Evolutionary conservation across 371 early-diverging fungal species (phyloP), one percentile per base, ranked within the genome.

Genomic region (Caulochytrium protostelioides): DNA sequence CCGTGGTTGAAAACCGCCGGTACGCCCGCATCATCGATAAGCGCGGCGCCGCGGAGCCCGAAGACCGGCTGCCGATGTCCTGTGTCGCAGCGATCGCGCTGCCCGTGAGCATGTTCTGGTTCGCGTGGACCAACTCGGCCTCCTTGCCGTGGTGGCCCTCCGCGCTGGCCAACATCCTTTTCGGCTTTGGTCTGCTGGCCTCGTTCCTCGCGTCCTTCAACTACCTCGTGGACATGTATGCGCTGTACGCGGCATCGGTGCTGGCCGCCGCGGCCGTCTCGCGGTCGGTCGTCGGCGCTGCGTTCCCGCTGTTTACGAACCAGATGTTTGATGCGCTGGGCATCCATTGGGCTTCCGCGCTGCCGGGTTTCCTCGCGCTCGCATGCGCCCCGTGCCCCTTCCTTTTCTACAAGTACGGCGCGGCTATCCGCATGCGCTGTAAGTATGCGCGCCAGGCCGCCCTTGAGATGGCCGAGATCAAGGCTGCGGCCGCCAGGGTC

Each of bases 301-400:
- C 57, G 6, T 60, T 60, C 36, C 60, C 60, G 19, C 45, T 60
- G 2, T 60, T 60, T 28, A 49, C 53, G 22, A 34, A 30, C 1
- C 55, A 57, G 34, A 54, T 60, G 55, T 57, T 54, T 29, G 42
- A 43, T 27, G 30, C 46, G n/a, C 29, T 60, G 12, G 47, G 46
- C 17, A 41, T 49, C 22, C 46, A 54, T 35, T 55, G 57, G 61
- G 57, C 57, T 24, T 48, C 52, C 32, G 49, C 60, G 6, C 22
- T 59, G 10, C 37, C 55, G 6, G 61, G 56, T 0, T 60, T 57
- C 38, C 49, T 55, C 28, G 46, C 47, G 22, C 23, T 60, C 9
- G 61, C 58, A 23, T 55, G 55, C 32, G 45, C 54, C 21, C 59
- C 58, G 22, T 52, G 54, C 35, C 58, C 55, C 3, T 58, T 57